Conservation (phyloP, 306 rosid species). For the Ormosia emarginata region DNA sequence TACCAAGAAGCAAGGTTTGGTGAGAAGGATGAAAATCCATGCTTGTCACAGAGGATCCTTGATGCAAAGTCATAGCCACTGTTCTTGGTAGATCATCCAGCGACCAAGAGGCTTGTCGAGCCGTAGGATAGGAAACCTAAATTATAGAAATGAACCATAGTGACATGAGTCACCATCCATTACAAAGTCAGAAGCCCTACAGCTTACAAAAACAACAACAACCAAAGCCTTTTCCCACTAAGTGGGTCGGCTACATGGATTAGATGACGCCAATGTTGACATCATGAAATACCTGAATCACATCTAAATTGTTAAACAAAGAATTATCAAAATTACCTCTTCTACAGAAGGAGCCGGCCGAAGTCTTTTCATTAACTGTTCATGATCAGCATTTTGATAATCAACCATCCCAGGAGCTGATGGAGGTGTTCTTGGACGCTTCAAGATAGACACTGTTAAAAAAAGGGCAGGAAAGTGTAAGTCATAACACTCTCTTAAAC, state of each 20-base stretch:
- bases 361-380: slow-evolving; percentile 67
- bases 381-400: slow-evolving; percentile 70
- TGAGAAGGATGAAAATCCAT: slow-evolving; percentile 93
- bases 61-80: slow-evolving; percentile 66
- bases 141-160: slow-evolving; percentile 21
- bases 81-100: slow-evolving; percentile 76
- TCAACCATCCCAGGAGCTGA: slow-evolving; percentile 65
- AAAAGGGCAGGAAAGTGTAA: background rate
- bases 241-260: too few relatives aligned
- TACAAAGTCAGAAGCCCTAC: background rate
- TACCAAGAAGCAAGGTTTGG: slow-evolving; percentile 76
- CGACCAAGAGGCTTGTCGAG: slow-evolving; percentile 72
- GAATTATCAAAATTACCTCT: slow-evolving; percentile 54
- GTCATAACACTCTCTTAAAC: slow-evolving; percentile 10
- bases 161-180: slow-evolving; percentile 14
- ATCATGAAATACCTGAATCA: slow-evolving; percentile 12
- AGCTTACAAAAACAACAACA: background rate
- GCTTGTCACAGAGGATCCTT: slow-evolving; percentile 85
- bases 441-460: slow-evolving; percentile 65
- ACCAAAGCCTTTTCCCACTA: too few relatives aligned
- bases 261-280: background rate
- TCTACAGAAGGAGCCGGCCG: slow-evolving; percentile 60
- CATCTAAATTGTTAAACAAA: slow-evolving; percentile 2
- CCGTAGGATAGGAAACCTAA: slow-evolving; percentile 64
- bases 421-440: slow-evolving; percentile 73